Percentiles rank a stretch among this genome's conserved stretches.
Conservation (phyloP, 2,329 filamentous ascomycete species). For the Colletotrichum incanum region DNA sequence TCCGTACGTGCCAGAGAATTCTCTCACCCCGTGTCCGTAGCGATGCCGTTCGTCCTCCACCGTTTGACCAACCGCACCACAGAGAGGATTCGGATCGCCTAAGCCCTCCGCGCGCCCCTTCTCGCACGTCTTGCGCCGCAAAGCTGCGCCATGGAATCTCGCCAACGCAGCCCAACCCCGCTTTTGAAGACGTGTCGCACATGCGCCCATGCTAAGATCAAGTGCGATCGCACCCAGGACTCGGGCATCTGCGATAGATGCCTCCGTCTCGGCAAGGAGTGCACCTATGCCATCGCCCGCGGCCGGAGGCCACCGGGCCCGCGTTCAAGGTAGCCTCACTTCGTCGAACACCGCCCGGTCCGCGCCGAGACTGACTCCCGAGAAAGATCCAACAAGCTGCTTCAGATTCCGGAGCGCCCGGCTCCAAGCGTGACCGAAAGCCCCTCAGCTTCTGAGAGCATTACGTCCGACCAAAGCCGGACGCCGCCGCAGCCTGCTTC, state of each 20-base stretch:
- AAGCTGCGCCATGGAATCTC: constrained; percentile 22
- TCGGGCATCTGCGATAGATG: constrained; percentile 53
- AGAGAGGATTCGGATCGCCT: neutral
- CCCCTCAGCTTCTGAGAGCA: constrained; percentile 22
- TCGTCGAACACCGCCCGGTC: neutral
- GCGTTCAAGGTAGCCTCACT: constrained; percentile 36
- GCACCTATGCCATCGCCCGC: constrained; percentile 51
- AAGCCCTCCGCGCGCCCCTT: neutral
- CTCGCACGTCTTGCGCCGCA: neutral
- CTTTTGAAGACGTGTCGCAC: constrained; percentile 53
- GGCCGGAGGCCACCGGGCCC: constrained; percentile 44
- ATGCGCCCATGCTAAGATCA: constrained; percentile 55
- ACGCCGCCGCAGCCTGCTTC: constrained; percentile 5
- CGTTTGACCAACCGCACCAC: constrained; percentile 11
- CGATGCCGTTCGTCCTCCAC: neutral
- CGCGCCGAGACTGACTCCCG: constrained; percentile 11
- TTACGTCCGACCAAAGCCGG: constrained; percentile 18
- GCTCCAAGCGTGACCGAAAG: constrained; percentile 16
- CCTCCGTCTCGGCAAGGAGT: constrained; percentile 52
- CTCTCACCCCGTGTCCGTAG: constrained; percentile 33
- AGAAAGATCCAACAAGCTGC: constrained; percentile 26
- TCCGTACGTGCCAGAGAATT: constrained; percentile 20
- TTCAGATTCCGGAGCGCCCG: constrained; percentile 25
- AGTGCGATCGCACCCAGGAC: constrained; percentile 53
- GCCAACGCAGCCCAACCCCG: constrained; percentile 37